These are phyloP conservation scores for Chiua virens DNA, from an alignment of 768 basidiomycete species.

Conservation along the genomic window DNA sequence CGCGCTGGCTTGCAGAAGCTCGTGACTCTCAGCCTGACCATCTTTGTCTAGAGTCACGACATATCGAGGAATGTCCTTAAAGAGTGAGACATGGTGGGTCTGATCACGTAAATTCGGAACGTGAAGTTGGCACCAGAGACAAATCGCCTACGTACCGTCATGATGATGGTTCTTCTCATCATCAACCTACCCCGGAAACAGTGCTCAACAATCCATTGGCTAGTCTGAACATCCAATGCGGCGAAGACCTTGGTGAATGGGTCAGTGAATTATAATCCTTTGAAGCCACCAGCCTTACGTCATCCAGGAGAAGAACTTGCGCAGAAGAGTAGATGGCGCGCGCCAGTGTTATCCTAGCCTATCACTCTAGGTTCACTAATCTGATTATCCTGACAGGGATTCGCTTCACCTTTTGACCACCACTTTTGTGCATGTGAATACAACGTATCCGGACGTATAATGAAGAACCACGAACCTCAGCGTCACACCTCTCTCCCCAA, in stretches of 20 bases:
- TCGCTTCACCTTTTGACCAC: slow-evolving; percentile 11
- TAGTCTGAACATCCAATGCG: slow-evolving; percentile 58
- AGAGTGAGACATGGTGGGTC: slow-evolving; percentile 35
- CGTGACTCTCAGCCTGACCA: slow-evolving; percentile 49
- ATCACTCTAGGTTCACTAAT: not conserved
- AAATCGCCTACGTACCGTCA: slow-evolving; percentile 3
- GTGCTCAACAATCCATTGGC: slow-evolving; percentile 47
- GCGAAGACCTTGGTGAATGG: slow-evolving; percentile 40
- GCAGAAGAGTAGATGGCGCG: slow-evolving; percentile 59
- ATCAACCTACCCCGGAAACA: slow-evolving; percentile 32
- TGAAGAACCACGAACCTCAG: slow-evolving; percentile 31
- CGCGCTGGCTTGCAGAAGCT: slow-evolving; percentile 36
- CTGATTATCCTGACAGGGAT: too few species aligned
- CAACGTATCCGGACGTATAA: too few species aligned
- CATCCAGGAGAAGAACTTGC: slow-evolving; percentile 66
- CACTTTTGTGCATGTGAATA: not conserved
- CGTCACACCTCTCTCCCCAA: slow-evolving; percentile 69
- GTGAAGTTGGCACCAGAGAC: too few species aligned
- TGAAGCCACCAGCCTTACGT: slow-evolving; percentile 37
- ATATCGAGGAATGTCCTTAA: slow-evolving; percentile 25
- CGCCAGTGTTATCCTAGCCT: slow-evolving; percentile 54
- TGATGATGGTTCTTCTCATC: slow-evolving; percentile 6
- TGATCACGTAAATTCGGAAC: slow-evolving; percentile 1
- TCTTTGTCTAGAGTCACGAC: slow-evolving; percentile 54
- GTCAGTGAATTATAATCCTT: not conserved